These are phyloP conservation scores for Yamadazyma nakazawae DNA, from an alignment of 805 yeast species.

Conservation along the genomic window DNA sequence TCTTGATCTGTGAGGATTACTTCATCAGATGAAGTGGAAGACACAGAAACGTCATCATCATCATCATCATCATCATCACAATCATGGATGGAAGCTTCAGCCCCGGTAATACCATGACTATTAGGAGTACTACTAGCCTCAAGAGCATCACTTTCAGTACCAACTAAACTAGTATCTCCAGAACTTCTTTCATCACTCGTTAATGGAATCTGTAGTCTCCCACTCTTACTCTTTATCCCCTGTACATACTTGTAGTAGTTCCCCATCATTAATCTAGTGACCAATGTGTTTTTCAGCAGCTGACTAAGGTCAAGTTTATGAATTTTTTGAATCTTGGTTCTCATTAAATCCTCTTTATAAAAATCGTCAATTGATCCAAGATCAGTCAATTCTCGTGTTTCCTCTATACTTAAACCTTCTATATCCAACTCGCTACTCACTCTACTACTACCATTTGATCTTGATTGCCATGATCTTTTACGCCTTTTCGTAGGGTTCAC, in stretches of 20 bases:
- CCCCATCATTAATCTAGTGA: slow-evolving; percentile 68
- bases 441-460: slow-evolving; percentile 3
- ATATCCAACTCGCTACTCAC: slow-evolving; percentile 28
- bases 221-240: slow-evolving; percentile 13
- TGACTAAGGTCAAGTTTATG: slow-evolving; percentile 39
- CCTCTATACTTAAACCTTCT: slow-evolving; percentile 36
- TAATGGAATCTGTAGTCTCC: slow-evolving; percentile 1
- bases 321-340: slow-evolving; percentile 49
- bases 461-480: slow-evolving; percentile 7
- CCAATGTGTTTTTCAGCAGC: slow-evolving; percentile 45
- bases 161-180: not conserved
- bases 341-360: slow-evolving; percentile 36
- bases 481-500: slow-evolving; percentile 10
- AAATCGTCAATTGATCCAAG: slow-evolving; percentile 36
- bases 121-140: too few species aligned
- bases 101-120: slow-evolving; percentile 3
- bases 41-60: slow-evolving; percentile 2
- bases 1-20: slow-evolving; percentile 50
- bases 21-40: slow-evolving; percentile 19
- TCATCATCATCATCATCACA: not conserved
- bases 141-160: not conserved
- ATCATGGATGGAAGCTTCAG: not conserved
- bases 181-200: not conserved
- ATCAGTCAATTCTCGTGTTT: slow-evolving; percentile 34
- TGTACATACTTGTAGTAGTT: slow-evolving; percentile 52